Evolutionary conservation across 148 eudicot genomes (phyloP).

Genomic region (Drosera capensis): DNA sequence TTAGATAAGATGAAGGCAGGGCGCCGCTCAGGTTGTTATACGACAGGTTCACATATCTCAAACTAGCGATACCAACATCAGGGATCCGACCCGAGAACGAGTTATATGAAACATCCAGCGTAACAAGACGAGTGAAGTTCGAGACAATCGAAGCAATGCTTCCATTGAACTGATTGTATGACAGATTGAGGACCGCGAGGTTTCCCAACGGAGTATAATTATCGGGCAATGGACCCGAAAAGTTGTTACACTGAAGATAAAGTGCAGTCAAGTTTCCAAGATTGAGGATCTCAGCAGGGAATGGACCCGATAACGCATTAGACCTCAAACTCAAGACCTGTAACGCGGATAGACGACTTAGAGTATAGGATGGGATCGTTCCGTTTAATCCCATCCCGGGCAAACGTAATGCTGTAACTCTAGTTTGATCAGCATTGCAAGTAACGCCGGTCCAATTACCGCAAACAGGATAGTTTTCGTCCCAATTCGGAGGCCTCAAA

Average conservation of each 20-base stretch:
- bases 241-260: constrained; percentile 55
- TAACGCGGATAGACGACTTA: constrained; percentile 52
- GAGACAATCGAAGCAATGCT: constrained; percentile 41
- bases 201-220: constrained; percentile 54
- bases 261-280: constrained; percentile 45
- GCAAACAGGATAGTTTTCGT: constrained; percentile 29
- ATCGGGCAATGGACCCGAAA: constrained; percentile 50
- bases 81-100: constrained; percentile 59
- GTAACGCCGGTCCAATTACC: constrained; percentile 61
- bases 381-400: constrained; percentile 74
- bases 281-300: constrained; percentile 50
- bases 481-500: constrained; percentile 47
- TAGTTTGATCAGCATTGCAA: constrained; percentile 33
- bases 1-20: constrained; percentile 53
- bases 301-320: constrained; percentile 47
- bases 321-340: constrained; percentile 61
- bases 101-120: constrained; percentile 55
- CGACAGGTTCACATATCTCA: constrained; percentile 45
- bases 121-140: constrained; percentile 30
- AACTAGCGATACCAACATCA: constrained; percentile 31
- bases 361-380: constrained; percentile 44
- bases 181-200: constrained; percentile 42
- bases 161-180: constrained; percentile 59
- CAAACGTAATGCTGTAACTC: constrained; percentile 42
- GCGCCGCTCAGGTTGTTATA: constrained; percentile 47